These are phyloP conservation scores for Eucalyptus caleyi DNA, from an alignment of 345 rosid genomes.

Conservation along the genomic window DNA sequence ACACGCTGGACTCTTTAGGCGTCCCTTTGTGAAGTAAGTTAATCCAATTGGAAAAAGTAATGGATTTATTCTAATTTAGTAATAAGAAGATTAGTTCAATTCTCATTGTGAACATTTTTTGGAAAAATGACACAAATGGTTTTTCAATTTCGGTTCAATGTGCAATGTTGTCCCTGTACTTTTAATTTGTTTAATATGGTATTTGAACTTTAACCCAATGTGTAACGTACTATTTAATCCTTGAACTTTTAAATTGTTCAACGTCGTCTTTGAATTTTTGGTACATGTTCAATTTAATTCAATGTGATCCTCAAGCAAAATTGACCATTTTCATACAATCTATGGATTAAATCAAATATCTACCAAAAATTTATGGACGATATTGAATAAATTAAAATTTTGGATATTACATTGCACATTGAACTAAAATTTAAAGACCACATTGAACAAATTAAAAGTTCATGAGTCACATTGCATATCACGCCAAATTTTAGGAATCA, in stretches of 20 bases:
- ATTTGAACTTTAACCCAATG: too few relatives aligned
- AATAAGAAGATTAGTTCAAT: background rate
- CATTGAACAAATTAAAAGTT: too few relatives aligned
- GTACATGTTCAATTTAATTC: background rate
- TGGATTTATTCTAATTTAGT: background rate
- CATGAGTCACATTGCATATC: background rate
- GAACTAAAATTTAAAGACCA: too few relatives aligned
- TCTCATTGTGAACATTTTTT: background rate
- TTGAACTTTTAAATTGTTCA: too few relatives aligned
- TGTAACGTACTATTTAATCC: background rate
- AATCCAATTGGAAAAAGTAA: background rate
- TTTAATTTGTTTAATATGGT: too few relatives aligned
- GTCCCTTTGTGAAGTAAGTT: background rate
- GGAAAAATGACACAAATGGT: background rate
- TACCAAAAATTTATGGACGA: fast-evolving
- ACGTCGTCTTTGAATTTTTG: fast-evolving
- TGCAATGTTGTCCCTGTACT: fast-evolving
- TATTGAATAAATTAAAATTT: too few relatives aligned
- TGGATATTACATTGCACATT: background rate
- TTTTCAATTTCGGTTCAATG: background rate
- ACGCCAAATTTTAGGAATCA: background rate
- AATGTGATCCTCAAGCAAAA: background rate
- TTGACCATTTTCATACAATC: too few relatives aligned
- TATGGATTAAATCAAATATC: background rate
- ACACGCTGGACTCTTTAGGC: background rate